Evolutionary conservation across 108 stramenopile genomes (phyloP), one percentile per base, ranked within the genome.

Genomic region (Cyclotella baltica): DNA sequence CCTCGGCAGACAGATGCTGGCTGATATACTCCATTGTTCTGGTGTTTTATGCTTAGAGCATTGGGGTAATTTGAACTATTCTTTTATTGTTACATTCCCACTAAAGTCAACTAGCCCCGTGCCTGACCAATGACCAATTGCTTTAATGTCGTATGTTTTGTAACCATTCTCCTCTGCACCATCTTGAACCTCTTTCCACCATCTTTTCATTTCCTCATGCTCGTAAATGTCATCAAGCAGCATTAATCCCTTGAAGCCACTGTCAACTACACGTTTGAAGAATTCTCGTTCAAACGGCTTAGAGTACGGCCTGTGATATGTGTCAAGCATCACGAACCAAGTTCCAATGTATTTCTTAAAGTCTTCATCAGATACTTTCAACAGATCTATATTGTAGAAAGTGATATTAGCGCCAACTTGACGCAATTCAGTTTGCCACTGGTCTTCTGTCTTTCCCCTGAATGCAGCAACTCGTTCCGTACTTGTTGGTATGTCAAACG

Each of bases 241-340:
- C 3, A 72, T 9, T 1, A 72, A 19, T 4, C 71, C 71, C 33
- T 72, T 61, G 27, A 61, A 72, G 5, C 51, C 51, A 40, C 52
- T 68, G 55, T 69, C 53, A 56, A 58, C 40, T 55, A 74, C 66
- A 70, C 63, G 55, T 61, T 71, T 55, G 50, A 78, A 72, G 46
- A 71, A 78, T 37, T 78, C 77, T 19, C 77, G 70, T 64, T 78
- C 77, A 72, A 78, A 78, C 6, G 77, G 77, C 0, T 48, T 38
- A 28, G 77, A 61, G 30, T 78, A 70, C 0, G 77, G 77, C 40
- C 34, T 6, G 38, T 78, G 77, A 28, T 47, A 30, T 10, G 77
- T 78, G 64, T 78, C 77, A 36, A 78, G 62, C 62, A 78, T 65
- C 4, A 78, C 35, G 33, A 78, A 68, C 77, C 77, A 78, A 34